Conservation (phyloP, 2,329 filamentous ascomycete species). For the Neofusicoccum umdonicola region DNA sequence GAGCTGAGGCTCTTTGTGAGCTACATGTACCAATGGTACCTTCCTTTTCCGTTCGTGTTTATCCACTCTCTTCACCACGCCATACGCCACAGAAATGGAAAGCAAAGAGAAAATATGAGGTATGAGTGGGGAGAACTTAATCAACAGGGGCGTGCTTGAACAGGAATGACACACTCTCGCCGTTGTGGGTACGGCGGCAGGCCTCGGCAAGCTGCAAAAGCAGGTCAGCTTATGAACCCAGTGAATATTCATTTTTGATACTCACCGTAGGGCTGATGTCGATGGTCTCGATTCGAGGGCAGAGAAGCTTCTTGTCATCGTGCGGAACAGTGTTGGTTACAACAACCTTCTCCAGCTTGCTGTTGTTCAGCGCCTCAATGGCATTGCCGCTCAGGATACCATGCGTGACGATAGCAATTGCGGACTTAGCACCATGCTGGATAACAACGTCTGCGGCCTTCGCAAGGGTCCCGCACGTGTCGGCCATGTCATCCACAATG, state of each 20-base stretch:
- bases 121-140: slow-evolving; percentile 22
- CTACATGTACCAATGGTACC: not conserved
- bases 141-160: slow-evolving; percentile 65
- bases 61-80: slow-evolving; percentile 8
- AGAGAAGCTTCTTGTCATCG: slow-evolving; percentile 74
- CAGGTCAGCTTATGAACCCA: slow-evolving; percentile 13
- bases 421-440: slow-evolving; percentile 79
- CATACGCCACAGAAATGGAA: slow-evolving; percentile 14
- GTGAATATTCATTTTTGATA: not conserved
- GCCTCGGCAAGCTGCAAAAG: slow-evolving; percentile 60
- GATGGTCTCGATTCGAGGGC: slow-evolving; percentile 81
- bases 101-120: not conserved
- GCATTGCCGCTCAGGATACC: slow-evolving; percentile 87
- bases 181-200: slow-evolving; percentile 70
- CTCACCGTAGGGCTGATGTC: slow-evolving; percentile 78
- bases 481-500: slow-evolving; percentile 96
- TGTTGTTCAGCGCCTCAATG: slow-evolving; percentile 79
- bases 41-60: not conserved
- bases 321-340: slow-evolving; percentile 88
- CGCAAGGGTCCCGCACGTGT: slow-evolving; percentile 83
- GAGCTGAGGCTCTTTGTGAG: not conserved
- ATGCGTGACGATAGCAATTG: slow-evolving; percentile 93
- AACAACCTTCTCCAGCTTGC: slow-evolving; percentile 73
- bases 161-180: slow-evolving; percentile 66
- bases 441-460: slow-evolving; percentile 91